Evolutionary conservation across 2,329 filamentous ascomycete genomes (phyloP).

Genomic region (Alternaria panax): DNA sequence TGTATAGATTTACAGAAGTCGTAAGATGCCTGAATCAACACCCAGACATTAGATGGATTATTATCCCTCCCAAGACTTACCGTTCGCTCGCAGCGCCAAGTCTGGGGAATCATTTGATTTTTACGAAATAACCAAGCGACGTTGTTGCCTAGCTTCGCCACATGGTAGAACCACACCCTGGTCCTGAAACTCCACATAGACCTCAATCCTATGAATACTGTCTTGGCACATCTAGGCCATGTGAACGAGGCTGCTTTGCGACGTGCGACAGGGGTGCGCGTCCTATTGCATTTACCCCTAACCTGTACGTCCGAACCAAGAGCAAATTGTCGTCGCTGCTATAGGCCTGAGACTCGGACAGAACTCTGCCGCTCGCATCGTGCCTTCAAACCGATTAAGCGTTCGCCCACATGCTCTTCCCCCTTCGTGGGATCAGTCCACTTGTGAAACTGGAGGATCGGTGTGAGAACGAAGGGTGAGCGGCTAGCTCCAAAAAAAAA

Average conservation of each 20-base stretch:
- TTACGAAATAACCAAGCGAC: background rate
- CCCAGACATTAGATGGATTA: background rate
- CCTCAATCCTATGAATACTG: background rate
- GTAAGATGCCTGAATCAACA: background rate
- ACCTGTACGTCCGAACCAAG: background rate
- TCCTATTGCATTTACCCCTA: slow-evolving; percentile 6
- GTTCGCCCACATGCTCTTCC: slow-evolving; percentile 10
- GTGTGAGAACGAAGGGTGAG: background rate
- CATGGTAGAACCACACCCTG: background rate
- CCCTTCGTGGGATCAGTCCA: background rate
- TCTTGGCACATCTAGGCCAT: slow-evolving; percentile 14
- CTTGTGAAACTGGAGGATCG: background rate
- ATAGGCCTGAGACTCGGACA: background rate
- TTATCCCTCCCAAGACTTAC: background rate
- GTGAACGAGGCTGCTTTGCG: slow-evolving; percentile 4
- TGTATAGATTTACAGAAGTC: background rate
- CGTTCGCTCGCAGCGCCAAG: background rate
- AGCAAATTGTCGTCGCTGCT: slow-evolving; percentile 1
- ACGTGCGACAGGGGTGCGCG: slow-evolving; percentile 18
- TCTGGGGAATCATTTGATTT: slow-evolving; percentile 1
- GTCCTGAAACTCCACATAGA: slow-evolving; percentile 3
- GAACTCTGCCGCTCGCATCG: background rate
- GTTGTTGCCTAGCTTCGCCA: background rate
- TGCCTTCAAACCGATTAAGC: slow-evolving; percentile 6
- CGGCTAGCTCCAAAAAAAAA: slow-evolving; percentile 20